Percentiles rank a stretch among this genome's conserved stretches.
Conservation (phyloP, 2,329 filamentous ascomycete genomes). For the Cryphonectria radicalis region DNA sequence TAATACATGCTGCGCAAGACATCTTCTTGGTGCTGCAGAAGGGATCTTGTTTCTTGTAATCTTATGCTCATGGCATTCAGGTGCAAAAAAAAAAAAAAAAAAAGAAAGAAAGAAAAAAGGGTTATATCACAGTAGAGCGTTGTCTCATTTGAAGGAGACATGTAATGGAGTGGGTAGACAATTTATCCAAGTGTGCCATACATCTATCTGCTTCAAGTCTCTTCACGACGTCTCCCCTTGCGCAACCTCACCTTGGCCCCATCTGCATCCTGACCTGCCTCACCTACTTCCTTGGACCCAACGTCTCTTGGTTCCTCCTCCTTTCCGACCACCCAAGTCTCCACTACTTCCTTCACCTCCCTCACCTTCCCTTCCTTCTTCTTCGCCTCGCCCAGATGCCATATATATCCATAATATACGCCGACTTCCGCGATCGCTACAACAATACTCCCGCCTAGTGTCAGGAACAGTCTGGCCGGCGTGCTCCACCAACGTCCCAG, state of each 20-base stretch:
- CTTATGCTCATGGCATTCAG: not conserved
- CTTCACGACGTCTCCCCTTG: not conserved
- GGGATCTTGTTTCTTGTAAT: not conserved
- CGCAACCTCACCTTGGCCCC: constrained; percentile 30
- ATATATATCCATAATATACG: constrained; percentile 76
- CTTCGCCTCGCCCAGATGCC: constrained; percentile 72
- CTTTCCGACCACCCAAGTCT: constrained; percentile 69
- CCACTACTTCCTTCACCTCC: constrained; percentile 71
- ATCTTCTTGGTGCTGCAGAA: not conserved
- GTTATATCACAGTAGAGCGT: not conserved
- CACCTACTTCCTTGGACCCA: constrained; percentile 31
- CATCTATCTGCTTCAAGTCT: not conserved
- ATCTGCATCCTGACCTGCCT: constrained; percentile 25
- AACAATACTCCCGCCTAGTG: constrained; percentile 69
- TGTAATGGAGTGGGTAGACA: not conserved
- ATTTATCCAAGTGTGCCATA: too few relatives aligned
- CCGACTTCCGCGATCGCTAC: constrained; percentile 78
- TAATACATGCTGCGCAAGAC: not conserved
- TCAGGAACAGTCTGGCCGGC: constrained; percentile 70
- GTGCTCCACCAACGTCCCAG: constrained; percentile 76
- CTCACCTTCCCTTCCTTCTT: constrained; percentile 61
- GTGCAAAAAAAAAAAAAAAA: not conserved
- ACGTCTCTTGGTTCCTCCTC: constrained; percentile 34
- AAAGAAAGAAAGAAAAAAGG: too few relatives aligned
- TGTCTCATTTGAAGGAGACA: not conserved